Evolutionary conservation across 805 yeast species (phyloP), one percentile per base, ranked within the genome.

Genomic region (Candida hungchunana): DNA sequence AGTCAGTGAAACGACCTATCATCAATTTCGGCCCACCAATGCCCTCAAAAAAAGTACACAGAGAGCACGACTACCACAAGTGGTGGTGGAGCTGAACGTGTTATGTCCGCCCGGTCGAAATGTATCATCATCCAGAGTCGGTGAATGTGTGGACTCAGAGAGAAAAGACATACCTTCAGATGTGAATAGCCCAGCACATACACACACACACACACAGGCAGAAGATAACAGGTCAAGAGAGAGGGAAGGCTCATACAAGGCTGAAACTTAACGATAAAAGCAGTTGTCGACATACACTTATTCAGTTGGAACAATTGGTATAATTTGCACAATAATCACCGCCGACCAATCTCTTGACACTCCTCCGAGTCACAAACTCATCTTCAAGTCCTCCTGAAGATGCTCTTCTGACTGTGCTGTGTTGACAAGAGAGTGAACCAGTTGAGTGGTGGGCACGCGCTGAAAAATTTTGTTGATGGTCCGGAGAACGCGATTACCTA

Each of bases 31-130:
- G 49, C 37, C 46, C 57, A 53, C 58, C 77, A 67, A 60, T 67
- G 54, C 55, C 64, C 57, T 35, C 42, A 43, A 58, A 56, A 45
- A 48, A 71, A 51, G 79, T 73, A 73, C 79, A 73, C 78, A 36
- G 44, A 40, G 60, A 57, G 48, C 52, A 66, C 75, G 64, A 48
- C 69, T 71, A 71, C 77, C 67, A 48, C 41, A 23, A 38, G 29
- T 36, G 59, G 69, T 58, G 69, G 48, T 49, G 50, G 38, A n/a
- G 28, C 34, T 43, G 34, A 44, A 32, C 34, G 36, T 44, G 47
- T 44, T 68, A 66, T 66, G 73, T 65, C 73, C 73, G 73, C 73
- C 73, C 71, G 70, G 72, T 67, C 72, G 70, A 46, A 46, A 37
- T 31, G 40, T 38, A 39, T 40, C 56, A 28, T 51, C 56, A 50